phyloP scores from a whole-genome alignment of 805 yeast species.

The Metschnikowia lochheadii region DNA sequence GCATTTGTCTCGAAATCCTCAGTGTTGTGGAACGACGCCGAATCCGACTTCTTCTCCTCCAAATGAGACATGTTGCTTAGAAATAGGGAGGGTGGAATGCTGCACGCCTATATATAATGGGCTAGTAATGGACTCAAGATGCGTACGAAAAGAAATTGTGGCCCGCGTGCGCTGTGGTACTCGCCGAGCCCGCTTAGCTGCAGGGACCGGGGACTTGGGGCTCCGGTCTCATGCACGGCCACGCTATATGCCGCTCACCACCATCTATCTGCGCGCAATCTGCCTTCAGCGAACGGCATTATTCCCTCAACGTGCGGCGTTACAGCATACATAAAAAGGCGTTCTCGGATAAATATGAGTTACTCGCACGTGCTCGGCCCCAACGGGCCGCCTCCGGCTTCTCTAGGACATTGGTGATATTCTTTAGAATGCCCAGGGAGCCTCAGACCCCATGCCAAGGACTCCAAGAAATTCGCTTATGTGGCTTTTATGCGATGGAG shows the following conservation, averaged over 20 bases:
- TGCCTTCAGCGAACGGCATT: neutral
- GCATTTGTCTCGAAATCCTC: conserved; percentile 15
- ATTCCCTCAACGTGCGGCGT: neutral
- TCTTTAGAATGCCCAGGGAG: neutral
- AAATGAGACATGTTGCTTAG: conserved; percentile 8
- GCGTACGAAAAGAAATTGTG: conserved; percentile 2
- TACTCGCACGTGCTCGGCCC: neutral
- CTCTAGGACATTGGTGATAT: neutral
- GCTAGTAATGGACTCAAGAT: neutral
- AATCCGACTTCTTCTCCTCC: conserved; percentile 14
- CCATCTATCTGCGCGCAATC: neutral
- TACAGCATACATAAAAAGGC: neutral
- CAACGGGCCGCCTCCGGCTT: neutral
- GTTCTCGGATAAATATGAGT: neutral
- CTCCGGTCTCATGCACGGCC: neutral
- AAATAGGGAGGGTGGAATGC: neutral
- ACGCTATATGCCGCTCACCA: neutral
- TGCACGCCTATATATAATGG: neutral
- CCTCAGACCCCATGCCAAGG: neutral
- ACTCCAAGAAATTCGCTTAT: neutral
- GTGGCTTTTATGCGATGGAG: neutral
- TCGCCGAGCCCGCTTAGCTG: neutral
- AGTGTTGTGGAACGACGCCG: conserved; percentile 6
- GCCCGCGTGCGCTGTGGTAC: neutral
- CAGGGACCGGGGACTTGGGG: neutral